These are phyloP conservation scores for Aspergillus avenaceus DNA, from an alignment of 495 filamentous ascomycete species.

Conservation along the genomic window DNA sequence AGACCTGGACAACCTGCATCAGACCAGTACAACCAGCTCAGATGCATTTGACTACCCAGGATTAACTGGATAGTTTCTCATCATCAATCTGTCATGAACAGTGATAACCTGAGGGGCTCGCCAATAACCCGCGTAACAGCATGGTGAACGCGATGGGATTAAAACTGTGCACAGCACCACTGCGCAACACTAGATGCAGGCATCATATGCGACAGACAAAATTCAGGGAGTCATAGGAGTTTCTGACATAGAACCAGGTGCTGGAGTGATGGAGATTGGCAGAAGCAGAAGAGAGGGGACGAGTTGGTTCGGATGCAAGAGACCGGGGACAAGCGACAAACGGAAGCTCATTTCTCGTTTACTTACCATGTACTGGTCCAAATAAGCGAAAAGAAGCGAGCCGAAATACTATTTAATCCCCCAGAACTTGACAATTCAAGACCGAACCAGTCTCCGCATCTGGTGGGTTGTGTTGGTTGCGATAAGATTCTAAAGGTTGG, in stretches of 20 bases:
- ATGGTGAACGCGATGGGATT: not conserved
- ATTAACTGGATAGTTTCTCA: not conserved
- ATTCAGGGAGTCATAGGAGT: not conserved
- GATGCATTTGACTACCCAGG: not conserved
- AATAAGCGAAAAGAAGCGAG: slow-evolving; percentile 29
- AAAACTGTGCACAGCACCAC: not conserved
- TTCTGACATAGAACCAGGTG: not conserved
- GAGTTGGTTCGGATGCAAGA: slow-evolving; percentile 11
- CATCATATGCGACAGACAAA: not conserved
- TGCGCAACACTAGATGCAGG: not conserved
- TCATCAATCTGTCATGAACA: not conserved
- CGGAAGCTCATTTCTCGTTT: slow-evolving; percentile 19
- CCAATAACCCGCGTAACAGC: not conserved
- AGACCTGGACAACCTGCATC: too few species aligned
- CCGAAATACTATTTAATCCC: slow-evolving; percentile 26
- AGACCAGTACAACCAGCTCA: not conserved
- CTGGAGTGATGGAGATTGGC: not conserved
- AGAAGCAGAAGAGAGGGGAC: not conserved
- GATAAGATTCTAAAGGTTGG: slow-evolving; percentile 9
- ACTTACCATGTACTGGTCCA: slow-evolving; percentile 27
- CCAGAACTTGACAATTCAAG: slow-evolving; percentile 21
- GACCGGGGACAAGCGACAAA: slow-evolving; percentile 16
- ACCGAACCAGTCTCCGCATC: slow-evolving; percentile 18
- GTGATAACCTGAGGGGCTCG: not conserved
- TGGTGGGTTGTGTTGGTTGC: slow-evolving; percentile 12